Conservation (phyloP, 179 eudicot genomes). For the Beta macrorhiza region DNA sequence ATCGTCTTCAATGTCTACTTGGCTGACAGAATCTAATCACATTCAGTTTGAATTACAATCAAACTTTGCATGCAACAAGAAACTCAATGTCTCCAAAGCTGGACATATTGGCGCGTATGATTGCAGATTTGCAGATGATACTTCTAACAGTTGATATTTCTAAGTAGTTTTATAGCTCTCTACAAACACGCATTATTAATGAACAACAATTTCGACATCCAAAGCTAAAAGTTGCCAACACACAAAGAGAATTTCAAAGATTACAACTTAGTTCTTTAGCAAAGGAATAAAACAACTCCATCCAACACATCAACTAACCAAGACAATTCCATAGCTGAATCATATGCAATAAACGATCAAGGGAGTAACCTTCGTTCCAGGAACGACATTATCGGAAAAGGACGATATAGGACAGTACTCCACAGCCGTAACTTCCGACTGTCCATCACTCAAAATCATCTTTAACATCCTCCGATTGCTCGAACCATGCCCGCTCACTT, state of each 20-base stretch:
- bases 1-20: neutral
- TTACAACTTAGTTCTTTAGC: too few species aligned
- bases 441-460: slow-evolving; percentile 76
- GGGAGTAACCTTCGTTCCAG: slow-evolving; percentile 76
- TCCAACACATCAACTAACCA: neutral
- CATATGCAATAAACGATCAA: neutral
- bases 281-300: neutral
- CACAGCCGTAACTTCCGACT: slow-evolving; percentile 66
- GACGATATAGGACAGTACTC: slow-evolving; percentile 68
- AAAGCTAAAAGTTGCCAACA: too few species aligned
- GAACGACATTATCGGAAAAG: slow-evolving; percentile 59
- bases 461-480: slow-evolving; percentile 54
- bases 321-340: neutral
- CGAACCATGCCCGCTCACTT: slow-evolving; percentile 44
- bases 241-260: too few species aligned
- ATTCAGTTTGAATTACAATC: neutral
- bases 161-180: neutral
- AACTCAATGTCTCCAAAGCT: neutral
- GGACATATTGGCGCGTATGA: neutral
- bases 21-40: neutral
- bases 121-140: neutral
- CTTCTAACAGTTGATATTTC: neutral
- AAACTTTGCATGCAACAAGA: neutral
- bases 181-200: slow-evolving; percentile 7
- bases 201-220: neutral